Percentiles rank a stretch among this genome's conserved stretches.
Conservation (phyloP, 2,329 filamentous ascomycete species). For the Thielaviopsis cerberus region DNA sequence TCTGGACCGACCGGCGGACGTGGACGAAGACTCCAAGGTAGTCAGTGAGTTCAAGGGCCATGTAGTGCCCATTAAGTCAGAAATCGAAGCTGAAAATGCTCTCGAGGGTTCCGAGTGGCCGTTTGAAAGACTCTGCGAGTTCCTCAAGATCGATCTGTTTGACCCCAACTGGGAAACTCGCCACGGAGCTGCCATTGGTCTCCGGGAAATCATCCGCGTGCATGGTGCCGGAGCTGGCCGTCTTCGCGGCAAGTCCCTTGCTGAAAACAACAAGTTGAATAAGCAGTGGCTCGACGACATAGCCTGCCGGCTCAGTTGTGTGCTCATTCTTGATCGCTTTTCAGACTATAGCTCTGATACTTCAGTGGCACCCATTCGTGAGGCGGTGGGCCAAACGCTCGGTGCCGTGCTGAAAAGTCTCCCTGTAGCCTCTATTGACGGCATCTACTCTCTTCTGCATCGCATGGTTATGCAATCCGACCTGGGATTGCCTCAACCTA, state of each 20-base stretch:
- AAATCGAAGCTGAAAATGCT: constrained; percentile 60
- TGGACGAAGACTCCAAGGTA: constrained; percentile 80
- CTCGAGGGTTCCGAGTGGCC: constrained; percentile 78
- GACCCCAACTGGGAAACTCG: constrained; percentile 88
- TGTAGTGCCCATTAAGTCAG: constrained; percentile 61
- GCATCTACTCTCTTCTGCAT: constrained; percentile 68
- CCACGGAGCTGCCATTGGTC: constrained; percentile 86
- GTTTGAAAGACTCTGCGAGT: constrained; percentile 82
- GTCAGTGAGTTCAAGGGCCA: constrained; percentile 90
- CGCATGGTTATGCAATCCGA: constrained; percentile 85
- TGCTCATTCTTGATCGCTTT: constrained; percentile 93
- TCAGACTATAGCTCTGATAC: constrained; percentile 96
- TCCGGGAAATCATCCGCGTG: constrained; percentile 79
- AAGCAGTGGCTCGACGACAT: constrained; percentile 81
- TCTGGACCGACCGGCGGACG: constrained; percentile 55
- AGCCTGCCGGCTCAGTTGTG: constrained; percentile 83
- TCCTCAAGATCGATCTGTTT: constrained; percentile 83
- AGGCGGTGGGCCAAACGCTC: constrained; percentile 85
- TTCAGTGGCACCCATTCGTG: constrained; percentile 85
- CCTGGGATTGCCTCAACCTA: constrained; percentile 48
- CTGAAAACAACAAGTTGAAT: constrained; percentile 65
- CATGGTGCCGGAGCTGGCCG: constrained; percentile 81
- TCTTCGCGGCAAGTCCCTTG: constrained; percentile 45
- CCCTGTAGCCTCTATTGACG: constrained; percentile 57
- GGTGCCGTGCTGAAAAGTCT: constrained; percentile 78